Conservation (phyloP, 106 monocot genomes). For the Ottelia alismoides region DNA sequence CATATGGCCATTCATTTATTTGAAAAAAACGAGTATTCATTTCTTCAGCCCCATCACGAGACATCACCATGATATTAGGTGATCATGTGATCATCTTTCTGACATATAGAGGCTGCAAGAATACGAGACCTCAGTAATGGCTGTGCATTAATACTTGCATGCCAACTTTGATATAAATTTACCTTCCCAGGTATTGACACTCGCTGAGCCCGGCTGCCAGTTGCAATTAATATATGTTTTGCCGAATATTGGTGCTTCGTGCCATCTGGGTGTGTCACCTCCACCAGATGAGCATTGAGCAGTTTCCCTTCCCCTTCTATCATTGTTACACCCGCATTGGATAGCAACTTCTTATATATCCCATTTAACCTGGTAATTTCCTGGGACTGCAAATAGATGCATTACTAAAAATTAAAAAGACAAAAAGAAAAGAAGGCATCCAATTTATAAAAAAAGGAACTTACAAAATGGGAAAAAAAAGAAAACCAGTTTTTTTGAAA, state of each 20-base stretch:
- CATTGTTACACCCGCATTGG: conserved; percentile 82
- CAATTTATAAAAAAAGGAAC: conserved; percentile 1
- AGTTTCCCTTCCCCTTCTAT: conserved; percentile 92
- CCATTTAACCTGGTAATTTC: conserved; percentile 95
- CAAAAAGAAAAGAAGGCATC: neutral
- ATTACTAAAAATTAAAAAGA: neutral
- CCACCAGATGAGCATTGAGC: conserved; percentile 59
- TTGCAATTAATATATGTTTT: conserved; percentile 91
- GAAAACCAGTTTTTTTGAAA: neutral
- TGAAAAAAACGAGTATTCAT: no score
- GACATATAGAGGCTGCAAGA: no score
- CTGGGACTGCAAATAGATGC: conserved; percentile 38
- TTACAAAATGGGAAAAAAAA: neutral
- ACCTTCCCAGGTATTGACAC: conserved; percentile 86
- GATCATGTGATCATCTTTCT: no score
- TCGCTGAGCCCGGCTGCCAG: conserved; percentile 87
- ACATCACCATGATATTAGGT: no score
- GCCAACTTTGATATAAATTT: conserved; percentile 10
- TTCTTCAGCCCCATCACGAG: no score
- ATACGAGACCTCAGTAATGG: no score
- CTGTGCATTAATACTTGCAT: no score
- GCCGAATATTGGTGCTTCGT: conserved; percentile 57
- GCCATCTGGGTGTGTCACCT: conserved; percentile 65
- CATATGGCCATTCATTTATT: no score
- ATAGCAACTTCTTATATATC: conserved; percentile 71